Percentiles rank a stretch among this genome's conserved stretches.
phyloP scores from a whole-genome alignment of 1,139 yeast genomes.

The Kodamaea sp. region DNA sequence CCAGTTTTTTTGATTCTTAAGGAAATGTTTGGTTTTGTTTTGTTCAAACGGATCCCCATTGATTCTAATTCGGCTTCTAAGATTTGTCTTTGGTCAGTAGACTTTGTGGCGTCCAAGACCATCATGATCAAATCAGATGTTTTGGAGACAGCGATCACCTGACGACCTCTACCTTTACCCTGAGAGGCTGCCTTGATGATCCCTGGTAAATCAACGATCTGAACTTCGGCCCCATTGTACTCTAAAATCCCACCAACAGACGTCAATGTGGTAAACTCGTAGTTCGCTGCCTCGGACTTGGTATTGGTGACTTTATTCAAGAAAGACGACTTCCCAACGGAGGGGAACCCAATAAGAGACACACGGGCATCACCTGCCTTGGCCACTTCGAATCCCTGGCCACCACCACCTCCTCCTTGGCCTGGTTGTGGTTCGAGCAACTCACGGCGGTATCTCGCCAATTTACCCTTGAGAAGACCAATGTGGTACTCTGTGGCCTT shows the following conservation, averaged over 20 bases:
- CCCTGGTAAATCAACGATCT: slow-evolving; percentile 94
- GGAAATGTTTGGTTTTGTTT: slow-evolving; percentile 74
- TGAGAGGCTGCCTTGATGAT: slow-evolving; percentile 95
- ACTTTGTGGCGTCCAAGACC: slow-evolving; percentile 95
- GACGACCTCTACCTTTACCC: slow-evolving; percentile 97
- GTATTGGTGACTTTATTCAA: slow-evolving; percentile 86
- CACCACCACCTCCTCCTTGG: slow-evolving; percentile 60
- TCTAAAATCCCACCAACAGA: slow-evolving; percentile 95
- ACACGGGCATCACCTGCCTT: slow-evolving; percentile 97
- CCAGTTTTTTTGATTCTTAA: slow-evolving; percentile 83
- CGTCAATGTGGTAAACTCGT: slow-evolving; percentile 93
- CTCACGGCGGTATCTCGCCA: slow-evolving; percentile 92
- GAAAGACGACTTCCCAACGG: slow-evolving; percentile 94
- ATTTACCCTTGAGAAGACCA: slow-evolving; percentile 88
- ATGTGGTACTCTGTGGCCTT: slow-evolving; percentile 97
- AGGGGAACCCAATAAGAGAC: slow-evolving; percentile 93
- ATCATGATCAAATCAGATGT: slow-evolving; percentile 90
- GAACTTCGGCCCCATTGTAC: slow-evolving; percentile 95
- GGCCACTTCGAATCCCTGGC: slow-evolving; percentile 93
- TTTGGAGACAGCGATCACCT: slow-evolving; percentile 92
- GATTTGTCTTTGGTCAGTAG: slow-evolving; percentile 80
- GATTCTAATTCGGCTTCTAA: slow-evolving; percentile 88
- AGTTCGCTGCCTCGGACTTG: slow-evolving; percentile 90
- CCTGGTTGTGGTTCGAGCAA: slow-evolving; percentile 83
- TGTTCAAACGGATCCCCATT: slow-evolving; percentile 88